Evolutionary conservation across 192 early-diverging fungal genomes (phyloP), one percentile per base, ranked within the genome.

Genomic region (Chytriomyces sp.): DNA sequence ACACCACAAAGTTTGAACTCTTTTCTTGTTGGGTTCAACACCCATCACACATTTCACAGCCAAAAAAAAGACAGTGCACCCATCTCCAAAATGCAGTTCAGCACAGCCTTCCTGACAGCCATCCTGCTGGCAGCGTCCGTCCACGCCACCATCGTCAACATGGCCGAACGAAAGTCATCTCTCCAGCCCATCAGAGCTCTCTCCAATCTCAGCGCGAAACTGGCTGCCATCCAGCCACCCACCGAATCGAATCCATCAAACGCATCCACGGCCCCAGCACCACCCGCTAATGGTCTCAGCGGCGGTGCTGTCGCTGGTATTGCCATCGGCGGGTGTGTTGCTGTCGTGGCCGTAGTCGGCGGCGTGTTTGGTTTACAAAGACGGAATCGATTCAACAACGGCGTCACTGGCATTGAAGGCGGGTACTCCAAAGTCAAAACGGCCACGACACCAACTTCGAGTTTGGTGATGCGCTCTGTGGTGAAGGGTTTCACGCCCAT

Each of bases 91-190:
- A 35, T 35, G 35, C 35, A 35, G 35, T 35, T 35, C 35, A 35
- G 35, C 35, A 35, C 35, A 35, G 35, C 35, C 3, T 18, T 18
- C 16, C 1, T 23, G 57, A 60, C 57, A 60, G 16, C 16, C 23
- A 18, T 60, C 18, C 57, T 18, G 23, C 23, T 23, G 16, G 57
- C 18, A 23, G 18, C 57, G 23, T 60, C 57, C 18, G 57, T 23
- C 18, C 23, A n/a, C 57, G 57, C 23, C 23, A 24, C 35, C 26
- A 18, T 23, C 24, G 11, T 13, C 69, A 9, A 72, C 45, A 72
- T 20, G 16, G 61, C 26, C 20, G 35, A 57, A 18, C 11, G n/a
- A 28, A 61, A 28, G 69, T 50, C 83, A 69, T 84, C 79, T 16
- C 83, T 83, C 23, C 8, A 35, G 35, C 35, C 35, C 35, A 35